Base-by-base conservation (phyloP, 495 filamentous ascomycete species). In the Aspergillus mulundensis region DNA sequence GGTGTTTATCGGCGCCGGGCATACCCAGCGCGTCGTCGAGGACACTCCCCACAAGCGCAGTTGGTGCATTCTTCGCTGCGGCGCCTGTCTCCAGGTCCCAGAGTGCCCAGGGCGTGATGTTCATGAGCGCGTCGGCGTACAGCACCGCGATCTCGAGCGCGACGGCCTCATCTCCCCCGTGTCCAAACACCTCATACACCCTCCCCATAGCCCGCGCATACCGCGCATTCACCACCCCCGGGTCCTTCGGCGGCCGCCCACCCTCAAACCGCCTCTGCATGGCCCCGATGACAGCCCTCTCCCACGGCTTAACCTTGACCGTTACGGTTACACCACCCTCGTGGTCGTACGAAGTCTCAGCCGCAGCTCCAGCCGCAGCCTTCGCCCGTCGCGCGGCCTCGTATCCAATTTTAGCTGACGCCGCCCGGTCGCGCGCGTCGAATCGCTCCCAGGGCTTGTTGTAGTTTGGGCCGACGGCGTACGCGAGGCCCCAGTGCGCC, bases 391-490 rank as follows among this genome's bases (percentile, higher is more conserved):
- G 42, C 1, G 75, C 66, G 0, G 81, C 80, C 0, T 50, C 34
- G 50, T 77, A 69, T 1, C 81, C 77, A 28, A 71, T 64, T 1
- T 62, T 65, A 23, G 83, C 68, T 2, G 69, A 80, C 0, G 40
- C 45, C 10, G 71, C 62, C 4, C 83, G 66, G 40, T 89, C 86
- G 12, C 20, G 20, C 5, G 71, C 67, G 52, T 87, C 87, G 55
- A 88, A 88, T 19, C 78, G 65, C 3, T 81, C 71, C 87, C 86
- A 89, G 0, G 85, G 83, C 63, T 88, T 88, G 61, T 89, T 88
- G 68, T 88, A 89, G 56, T 89, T 88, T 1, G 87, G 85, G 0
- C 87, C 87, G 1, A 86, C 61, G 1, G 81, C 63, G 59, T 81
- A 87, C 0, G 87, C 84, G 3, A 86, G 65, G 0, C 86, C 86